Conservation (phyloP, 2,329 filamentous ascomycete species). For the Cercospora zeae-maydis region DNA sequence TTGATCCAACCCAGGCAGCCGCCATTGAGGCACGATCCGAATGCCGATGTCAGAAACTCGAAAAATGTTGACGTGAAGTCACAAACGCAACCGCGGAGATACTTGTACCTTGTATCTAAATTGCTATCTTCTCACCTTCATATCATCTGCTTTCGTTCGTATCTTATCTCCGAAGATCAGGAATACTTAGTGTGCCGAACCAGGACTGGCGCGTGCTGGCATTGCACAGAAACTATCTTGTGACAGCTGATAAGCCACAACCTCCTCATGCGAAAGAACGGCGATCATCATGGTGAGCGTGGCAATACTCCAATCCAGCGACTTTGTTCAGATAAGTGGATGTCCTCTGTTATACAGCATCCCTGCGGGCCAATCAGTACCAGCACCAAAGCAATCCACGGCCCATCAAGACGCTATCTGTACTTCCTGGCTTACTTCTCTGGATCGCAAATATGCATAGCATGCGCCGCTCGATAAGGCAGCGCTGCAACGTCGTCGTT, state of each 20-base stretch:
- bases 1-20: no score
- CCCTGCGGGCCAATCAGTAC: neutral
- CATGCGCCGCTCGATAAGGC: neutral
- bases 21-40: neutral
- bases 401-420: no score
- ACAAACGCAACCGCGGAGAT: neutral
- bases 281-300: neutral
- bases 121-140: neutral
- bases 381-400: no score
- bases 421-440: no score
- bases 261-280: neutral
- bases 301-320: neutral
- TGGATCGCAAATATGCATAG: neutral
- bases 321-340: neutral
- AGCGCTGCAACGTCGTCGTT: neutral
- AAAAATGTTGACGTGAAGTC: neutral
- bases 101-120: neutral
- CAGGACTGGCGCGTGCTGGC: neutral
- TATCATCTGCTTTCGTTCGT: neutral
- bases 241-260: neutral
- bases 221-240: neutral
- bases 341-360: neutral
- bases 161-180: neutral
- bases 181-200: neutral
- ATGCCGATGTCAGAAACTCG: neutral